Base-by-base conservation (phyloP, 192 early-diverging fungal genomes). In the Podochytrium sp. region DNA sequence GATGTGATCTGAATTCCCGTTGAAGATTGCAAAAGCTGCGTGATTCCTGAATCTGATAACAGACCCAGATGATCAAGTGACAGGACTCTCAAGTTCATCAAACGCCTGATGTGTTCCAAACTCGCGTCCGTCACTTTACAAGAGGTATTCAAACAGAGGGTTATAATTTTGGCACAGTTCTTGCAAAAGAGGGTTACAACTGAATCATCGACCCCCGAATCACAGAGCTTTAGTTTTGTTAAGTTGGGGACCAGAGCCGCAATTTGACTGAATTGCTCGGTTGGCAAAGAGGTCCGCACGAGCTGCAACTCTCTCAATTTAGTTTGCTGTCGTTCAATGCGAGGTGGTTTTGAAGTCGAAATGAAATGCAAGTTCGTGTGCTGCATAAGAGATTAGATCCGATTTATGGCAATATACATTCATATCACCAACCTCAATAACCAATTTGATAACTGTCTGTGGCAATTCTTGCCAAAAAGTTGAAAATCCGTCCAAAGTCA, bases 61-160 rank as follows among this genome's bases (percentile, higher is more conserved):
- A 61, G 35, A 25, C 16, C 38, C 59, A 61, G 33, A 35, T 61
- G 25, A 25, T 61, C 59, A 7, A 61, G 37, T 37, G 59, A 61
- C 14, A 61, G 12, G 16, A 33, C 37, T 5, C 25, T 7, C 34
- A 61, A 38, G 38, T 39, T 61, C 59, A 30, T 38, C 16, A 61
- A 20, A 16, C 1, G 7, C 2, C 16, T 25, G n/a, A 38, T 61
- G 20, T 29, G 6, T 29, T 18, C 35, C 18, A 61, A 18, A 2
- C 32, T 18, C 18, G 16, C 16, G 38, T 61, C 35, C 4, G 59
- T 35, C 4, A 61, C 30, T 30, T 38, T 61, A 33, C 33, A 30
- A 10, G 32, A 61, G 3, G 25, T 39, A 14, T 33, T 61, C 12
- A 61, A 33, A 20, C 59, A 38, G 14, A 61, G 33, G 3, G 16